Evolutionary conservation across 345 rosid species (phyloP), one percentile per base, ranked within the genome.

Genomic region (Euclidium syriacum): DNA sequence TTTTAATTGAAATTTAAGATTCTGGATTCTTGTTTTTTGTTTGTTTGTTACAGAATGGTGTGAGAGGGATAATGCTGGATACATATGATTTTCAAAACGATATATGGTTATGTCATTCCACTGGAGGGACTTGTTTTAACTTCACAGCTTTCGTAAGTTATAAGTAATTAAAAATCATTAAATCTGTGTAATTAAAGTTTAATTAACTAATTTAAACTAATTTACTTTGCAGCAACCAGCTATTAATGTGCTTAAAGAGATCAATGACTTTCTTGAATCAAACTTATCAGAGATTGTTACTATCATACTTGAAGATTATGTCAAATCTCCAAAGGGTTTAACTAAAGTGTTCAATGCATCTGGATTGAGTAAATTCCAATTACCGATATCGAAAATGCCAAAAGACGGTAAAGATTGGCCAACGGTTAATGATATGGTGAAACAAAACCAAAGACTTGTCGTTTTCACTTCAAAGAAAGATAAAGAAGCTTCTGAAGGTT

Each of bases 231-330:
- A 94, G 99, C 83, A 81, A 84, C 99, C 96, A 20, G 97, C 99
- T 18, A 53, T 80, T 36, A 81, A 87, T 10, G 95, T 77, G 49
- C 83, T 94, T 10, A 85, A 75, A 79, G 96, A 89, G 87, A 72
- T 90, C 8, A 76, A 80, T 43, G 53, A 61, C 2, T 94, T 87
- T 73, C 77, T 94, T 53, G 80, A 75, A 62, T 78, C 82, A 7
- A 90, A 87, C 58, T 84, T 87, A 11, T 77, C 86, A 18, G 97
- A 94, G 81, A 87, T 94, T 18, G 79, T 90, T 66, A 94, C 99
- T 9, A 87, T 94, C 61, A 87, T 94, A 51, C 81, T 94, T 0
- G 99, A 94, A 79, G 99, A 94, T 71, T 94, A 94, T 46, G 99
- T 94, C 63, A 77, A 75, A 48, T 75, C 99, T 49, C 59, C 87